Evolutionary conservation across 2,329 filamentous ascomycete genomes (phyloP), one percentile per base, ranked within the genome.

Genomic region (Colletotrichum tamarilloi): DNA sequence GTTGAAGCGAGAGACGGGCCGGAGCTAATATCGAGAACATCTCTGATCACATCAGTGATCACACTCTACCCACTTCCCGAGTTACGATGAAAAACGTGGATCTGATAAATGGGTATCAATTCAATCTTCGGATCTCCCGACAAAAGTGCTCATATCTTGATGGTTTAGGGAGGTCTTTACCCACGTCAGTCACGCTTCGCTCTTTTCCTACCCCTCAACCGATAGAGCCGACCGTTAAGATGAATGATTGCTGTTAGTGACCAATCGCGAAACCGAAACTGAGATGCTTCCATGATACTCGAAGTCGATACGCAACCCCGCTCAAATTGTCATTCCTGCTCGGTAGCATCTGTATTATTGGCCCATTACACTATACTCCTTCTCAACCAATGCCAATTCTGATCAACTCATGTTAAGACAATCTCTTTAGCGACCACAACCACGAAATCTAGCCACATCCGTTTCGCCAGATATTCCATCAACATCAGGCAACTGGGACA

Each of bases 1-100:
- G 63, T 67, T 58, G 63, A 67, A 67, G 63, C 63, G 63, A 66
- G 38, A 53, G 26, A 56, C 52, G 30, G 49, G 14, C 30, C 46
- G 62, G 38, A 42, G 19, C 38, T 42, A 38, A 56, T 64, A 24
- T 53, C 60, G 42, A 28, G 46, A 0, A n/a, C 16, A 12, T 5
- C 49, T 8, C 26, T 32, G 62, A 28, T 64, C 26, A 30, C 16
- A 12, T 5, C 49, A 5, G 16, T 32, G 62, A 28, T 64, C 26
- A 49, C 19, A 12, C 26, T 30, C 42, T 30, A 24, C 62, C 62
- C 62, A 64, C 62, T 38, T 64, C 32, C 62, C 62, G 62, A 24
- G 22, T 22, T 53, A 9, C 49, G n/a, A 53, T 53, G 11, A 9
- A 38, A 14, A 38, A 38, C 35, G 16, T 5, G 38, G 38, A 42